A percentile compares a stretch with the other conserved stretches of the same genome.
Evolutionary conservation across 2,329 filamentous ascomycete genomes (phyloP).

Genomic region (Fusarium haematococcum): DNA sequence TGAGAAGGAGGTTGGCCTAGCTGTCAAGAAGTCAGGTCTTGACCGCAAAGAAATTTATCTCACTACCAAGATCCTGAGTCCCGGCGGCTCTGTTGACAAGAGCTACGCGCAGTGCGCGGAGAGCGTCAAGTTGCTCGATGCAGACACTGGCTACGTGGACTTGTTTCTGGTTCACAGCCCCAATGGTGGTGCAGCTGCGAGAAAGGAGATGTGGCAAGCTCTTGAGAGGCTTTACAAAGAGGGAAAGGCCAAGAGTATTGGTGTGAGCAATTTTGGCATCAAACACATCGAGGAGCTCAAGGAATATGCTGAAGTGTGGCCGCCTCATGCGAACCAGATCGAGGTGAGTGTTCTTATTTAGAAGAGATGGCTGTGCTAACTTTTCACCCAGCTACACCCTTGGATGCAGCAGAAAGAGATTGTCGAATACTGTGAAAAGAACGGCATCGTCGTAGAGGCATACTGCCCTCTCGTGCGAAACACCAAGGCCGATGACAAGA

Average conservation of each 20-base stretch:
- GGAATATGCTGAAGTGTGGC: constrained; percentile 70
- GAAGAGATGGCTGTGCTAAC: constrained; percentile 51
- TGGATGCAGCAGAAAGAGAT: constrained; percentile 67
- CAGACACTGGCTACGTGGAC: constrained; percentile 71
- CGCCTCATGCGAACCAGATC: constrained; percentile 77
- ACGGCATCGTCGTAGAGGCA: constrained; percentile 69
- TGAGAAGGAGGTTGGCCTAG: constrained; percentile 62
- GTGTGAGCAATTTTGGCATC: constrained; percentile 78
- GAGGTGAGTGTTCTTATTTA: constrained; percentile 60
- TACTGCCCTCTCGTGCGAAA: constrained; percentile 51
- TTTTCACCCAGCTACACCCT: constrained; percentile 73
- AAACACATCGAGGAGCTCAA: constrained; percentile 76
- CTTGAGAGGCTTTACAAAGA: constrained; percentile 70
- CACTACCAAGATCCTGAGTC: constrained; percentile 64
- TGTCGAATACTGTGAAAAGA: constrained; percentile 73
- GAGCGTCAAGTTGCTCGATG: constrained; percentile 71
- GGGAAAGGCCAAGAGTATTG: constrained; percentile 72
- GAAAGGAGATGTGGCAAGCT: constrained; percentile 74
- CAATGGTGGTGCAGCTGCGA: constrained; percentile 62
- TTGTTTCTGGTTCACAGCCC: constrained; percentile 77
- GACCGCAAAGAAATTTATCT: constrained; percentile 61
- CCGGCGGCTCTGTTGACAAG: constrained; percentile 62
- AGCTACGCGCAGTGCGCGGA: constrained; percentile 70
- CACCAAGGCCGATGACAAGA: constrained; percentile 61
- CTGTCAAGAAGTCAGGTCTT: constrained; percentile 58